Conservation (phyloP, 148 eudicot genomes). For the Chenopodium suecicum region DNA sequence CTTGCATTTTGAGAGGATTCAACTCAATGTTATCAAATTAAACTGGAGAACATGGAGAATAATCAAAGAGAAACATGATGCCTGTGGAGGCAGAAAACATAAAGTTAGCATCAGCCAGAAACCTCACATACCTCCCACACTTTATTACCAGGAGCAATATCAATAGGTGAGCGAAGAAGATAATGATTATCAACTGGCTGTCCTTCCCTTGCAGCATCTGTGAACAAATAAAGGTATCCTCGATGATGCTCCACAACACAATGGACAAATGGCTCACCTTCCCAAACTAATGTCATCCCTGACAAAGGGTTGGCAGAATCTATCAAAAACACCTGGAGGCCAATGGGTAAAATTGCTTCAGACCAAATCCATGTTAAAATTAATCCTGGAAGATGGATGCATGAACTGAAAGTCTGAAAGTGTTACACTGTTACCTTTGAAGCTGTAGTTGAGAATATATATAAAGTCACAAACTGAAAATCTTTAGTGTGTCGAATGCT, state of each 20-base stretch:
- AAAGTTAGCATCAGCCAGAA: background rate
- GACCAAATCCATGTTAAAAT: constrained; percentile 3
- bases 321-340: constrained; percentile 68
- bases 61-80: background rate
- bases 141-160: constrained; percentile 44
- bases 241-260: constrained; percentile 90
- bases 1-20: background rate
- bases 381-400: background rate
- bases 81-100: background rate
- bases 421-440: constrained; percentile 71
- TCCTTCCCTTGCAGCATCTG: constrained; percentile 66
- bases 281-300: constrained; percentile 78
- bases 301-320: constrained; percentile 82
- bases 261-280: constrained; percentile 66
- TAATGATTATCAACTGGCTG: constrained; percentile 72
- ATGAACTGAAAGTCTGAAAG: constrained; percentile 10
- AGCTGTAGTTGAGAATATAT: constrained; percentile 54
- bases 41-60: background rate
- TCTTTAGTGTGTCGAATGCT: constrained; percentile 84
- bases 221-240: constrained; percentile 76
- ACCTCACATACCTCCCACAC: constrained; percentile 67
- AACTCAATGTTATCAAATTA: background rate
- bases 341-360: constrained; percentile 10
- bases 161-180: constrained; percentile 64
- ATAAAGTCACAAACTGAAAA: constrained; percentile 58